Base-by-base conservation (phyloP, 495 filamentous ascomycete genomes). In the Tuber calosporum region DNA sequence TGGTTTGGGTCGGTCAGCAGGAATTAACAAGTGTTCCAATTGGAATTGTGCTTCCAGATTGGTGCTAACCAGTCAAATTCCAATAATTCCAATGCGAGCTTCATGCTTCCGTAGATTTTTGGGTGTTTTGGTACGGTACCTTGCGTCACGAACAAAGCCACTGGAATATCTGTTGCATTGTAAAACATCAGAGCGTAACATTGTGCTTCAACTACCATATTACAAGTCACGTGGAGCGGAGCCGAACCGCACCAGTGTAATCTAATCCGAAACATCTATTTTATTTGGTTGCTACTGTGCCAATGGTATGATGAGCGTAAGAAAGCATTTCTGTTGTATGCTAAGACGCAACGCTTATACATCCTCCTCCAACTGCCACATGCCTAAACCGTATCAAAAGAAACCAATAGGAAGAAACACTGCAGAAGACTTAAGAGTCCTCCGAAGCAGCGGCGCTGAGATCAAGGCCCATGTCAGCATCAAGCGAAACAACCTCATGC, bases 371-470 rank as follows among this genome's bases (percentile, higher is more conserved):
- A n/a, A n/a, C n/a, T n/a, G 34, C 53, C 26, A 62, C 53, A 62
- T 62, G 53, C 30, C 26, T 2, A 62, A 62, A 62, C 13, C 53
- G 26, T 34, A 58, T 58, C 48, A 3, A 58, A 58, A 26, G n/a
- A 26, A 30, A 58, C n/a, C n/a, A 30, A 26, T 6, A 58, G 48
- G 6, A 17, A 53, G 20, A 58, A 58, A 26, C 30, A 70, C 20
- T 40, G 41, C 58, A 20, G n/a, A 22, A 30, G 67, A 19, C 34
- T 72, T 70, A 72, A n/a, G 71, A 70, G 34, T 72, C 71, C 48
- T 37, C 71, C 17, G 71, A 72, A 72, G 71, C 71, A 72, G 71
- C 53, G 36, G 71, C 71, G 26, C 71, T 71, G 11, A n/a, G 36
- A 40, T 26, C 42, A 69, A 42, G 15, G 41, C 8, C 1, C 37